Base-by-base conservation (phyloP, 805 yeast genomes). In the Pichia cabralensis region DNA sequence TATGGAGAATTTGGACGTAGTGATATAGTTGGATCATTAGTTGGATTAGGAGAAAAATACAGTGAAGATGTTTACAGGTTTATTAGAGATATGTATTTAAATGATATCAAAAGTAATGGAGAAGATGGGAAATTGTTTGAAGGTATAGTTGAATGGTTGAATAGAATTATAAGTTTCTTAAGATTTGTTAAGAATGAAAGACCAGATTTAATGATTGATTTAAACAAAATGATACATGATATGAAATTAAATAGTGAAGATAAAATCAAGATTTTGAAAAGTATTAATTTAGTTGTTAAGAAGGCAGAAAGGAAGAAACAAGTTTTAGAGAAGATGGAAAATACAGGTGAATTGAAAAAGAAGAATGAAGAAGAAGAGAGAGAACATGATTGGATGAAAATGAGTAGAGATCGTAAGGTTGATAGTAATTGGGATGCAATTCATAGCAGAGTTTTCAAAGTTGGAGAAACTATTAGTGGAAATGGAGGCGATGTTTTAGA, bases 41-140 rank as follows among this genome's bases (percentile, higher is more conserved):
- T 80, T 51, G 63, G 62, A 9, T 59, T 89, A 14, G 69, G 85
- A 27, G 75, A 76, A 28, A 71, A 72, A 20, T 94, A 88, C 53
- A 82, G 83, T 44, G 75, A 72, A 37, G 65, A 77, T 10, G 66
- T 83, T 31, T 83, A 83, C 63, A 62, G 62, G 34, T 92, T 89
- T 49, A 65, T 89, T 38, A 89, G 84, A 50, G 76, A 80, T 34
- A 71, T 86, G n/a, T 86, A 88, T 54, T 41, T 67, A n/a, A 74
- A 81, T 43, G 97, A 89, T 50, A 64, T 74, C 24, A 71, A 71
- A 11, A 30, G 36, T 19, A 35, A 31, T n/a, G 43, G 39, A 14
- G 44, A 38, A 7, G 41, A 44, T n/a, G 54, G 48, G 4, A 39
- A 52, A 5, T 59, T 89, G 5, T 89, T 89, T 58, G 74, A 76